These are phyloP conservation scores for Ceratobasidium sp. DNA, from an alignment of 1,284 basidiomycete species.

Conservation along the genomic window DNA sequence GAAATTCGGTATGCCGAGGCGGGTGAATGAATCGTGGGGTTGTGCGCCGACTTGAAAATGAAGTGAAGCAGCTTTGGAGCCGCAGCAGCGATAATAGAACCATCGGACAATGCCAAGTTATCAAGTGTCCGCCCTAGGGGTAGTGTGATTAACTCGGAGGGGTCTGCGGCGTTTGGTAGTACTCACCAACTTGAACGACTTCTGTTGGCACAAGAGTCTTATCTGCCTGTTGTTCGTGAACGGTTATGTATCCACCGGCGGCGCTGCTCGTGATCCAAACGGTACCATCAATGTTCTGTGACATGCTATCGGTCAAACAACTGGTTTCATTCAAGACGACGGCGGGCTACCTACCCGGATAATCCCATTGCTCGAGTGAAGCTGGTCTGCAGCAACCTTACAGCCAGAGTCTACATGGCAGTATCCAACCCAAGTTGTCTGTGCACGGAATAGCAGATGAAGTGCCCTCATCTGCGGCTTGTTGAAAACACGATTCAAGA, in stretches of 20 bases:
- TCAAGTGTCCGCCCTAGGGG: not conserved
- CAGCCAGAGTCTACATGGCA: constrained; percentile 66
- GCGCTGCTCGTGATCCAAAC: constrained; percentile 61
- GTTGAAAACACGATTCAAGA: constrained; percentile 45
- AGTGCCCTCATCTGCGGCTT: constrained; percentile 49
- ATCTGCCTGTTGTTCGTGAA: constrained; percentile 65
- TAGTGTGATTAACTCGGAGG: not conserved
- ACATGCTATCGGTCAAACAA: constrained; percentile 42
- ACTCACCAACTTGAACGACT: constrained; percentile 55
- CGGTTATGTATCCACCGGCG: constrained; percentile 55
- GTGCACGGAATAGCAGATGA: constrained; percentile 45
- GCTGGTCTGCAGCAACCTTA: constrained; percentile 58
- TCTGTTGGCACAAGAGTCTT: constrained; percentile 61
- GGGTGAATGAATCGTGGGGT: constrained; percentile 54
- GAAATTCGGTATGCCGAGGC: constrained; percentile 62
- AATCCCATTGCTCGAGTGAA: constrained; percentile 65
- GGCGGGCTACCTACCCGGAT: constrained; percentile 49
- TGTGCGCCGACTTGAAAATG: constrained; percentile 53
- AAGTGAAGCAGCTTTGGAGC: constrained; percentile 50
- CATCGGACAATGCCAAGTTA: constrained; percentile 44
- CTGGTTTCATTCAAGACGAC: not conserved
- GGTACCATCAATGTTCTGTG: constrained; percentile 56
- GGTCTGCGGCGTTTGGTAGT: too few relatives aligned
- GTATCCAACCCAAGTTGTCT: constrained; percentile 60
- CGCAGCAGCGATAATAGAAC: constrained; percentile 52